Evolutionary conservation across 768 basidiomycete species (phyloP), one percentile per base, ranked within the genome.

Genomic region (Mycena haematopus): DNA sequence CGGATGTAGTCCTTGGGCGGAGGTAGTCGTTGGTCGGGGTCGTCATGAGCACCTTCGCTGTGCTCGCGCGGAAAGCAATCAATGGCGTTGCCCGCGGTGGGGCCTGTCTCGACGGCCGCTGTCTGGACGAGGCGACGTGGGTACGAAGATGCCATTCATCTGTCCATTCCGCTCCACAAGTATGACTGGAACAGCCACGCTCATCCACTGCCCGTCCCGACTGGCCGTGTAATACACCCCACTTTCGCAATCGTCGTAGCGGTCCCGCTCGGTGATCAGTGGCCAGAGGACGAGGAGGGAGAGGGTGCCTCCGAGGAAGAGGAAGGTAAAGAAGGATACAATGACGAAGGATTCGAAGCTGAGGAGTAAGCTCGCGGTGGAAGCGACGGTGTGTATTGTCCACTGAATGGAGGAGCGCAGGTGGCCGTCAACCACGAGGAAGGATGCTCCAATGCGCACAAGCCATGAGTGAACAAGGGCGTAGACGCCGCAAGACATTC

Each of bases 341-440:
- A 60, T 11, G 44, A 60, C 24, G 22, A 60, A 52, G 21, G 59
- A 52, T 15, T 53, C 44, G 59, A 60, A 60, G 52, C 59, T 60
- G 52, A 59, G 36, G n/a, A 59, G 58, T 8, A 44, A 8, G 49
- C 40, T 27, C n/a, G 57, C 38, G 15, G 36, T 27, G 57, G 36
- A 14, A 15, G 50, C 17, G 21, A 45, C 11, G 15, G 58, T n/a
- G 27, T 52, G 38, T 1, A 31, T 22, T 19, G 50, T 42, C 2
- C 17, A 35, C n/a, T 38, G 27, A 10, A 22, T 35, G 1, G 33
- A 35, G n/a, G n/a, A 31, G 7, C 47, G 47, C 24, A 60, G 4
- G 52, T 46, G 24, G 31, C 10, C 24, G 22, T 27, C 56, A 11
- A 58, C 19, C 17, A 21, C 46, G 9, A 21, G 24, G 15, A 58